Base-by-base conservation (phyloP, 129 eudicot species). In the Helianthus annuus region DNA sequence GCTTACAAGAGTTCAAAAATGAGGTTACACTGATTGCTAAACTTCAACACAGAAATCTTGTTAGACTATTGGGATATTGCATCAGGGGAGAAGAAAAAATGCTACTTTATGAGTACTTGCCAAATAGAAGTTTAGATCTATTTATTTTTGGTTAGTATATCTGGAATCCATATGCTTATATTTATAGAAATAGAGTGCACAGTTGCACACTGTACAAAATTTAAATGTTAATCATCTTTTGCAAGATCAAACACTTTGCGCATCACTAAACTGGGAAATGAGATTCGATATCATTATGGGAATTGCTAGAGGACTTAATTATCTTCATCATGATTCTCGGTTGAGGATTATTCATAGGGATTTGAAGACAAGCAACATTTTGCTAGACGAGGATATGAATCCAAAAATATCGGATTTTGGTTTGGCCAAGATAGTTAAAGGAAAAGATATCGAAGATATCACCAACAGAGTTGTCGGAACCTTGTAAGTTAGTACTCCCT, bases 391-490 rank as follows among this genome's bases (percentile, higher is more conserved):
- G 54, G 78, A 78, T 19, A 72, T 78, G 82, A 78, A 66, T 66
- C 82, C 78, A 11, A 78, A 72, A 54, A 78, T 78, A 56, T 78
- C 82, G 2, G 82, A 78, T 66, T 78, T 72, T 72, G 82, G 78
- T 13, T 78, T 78, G 64, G 78, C 83, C 16, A 66, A 61, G 69
- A 72, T 78, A 40, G 83, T 79, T 56, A 58, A 65, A 71, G 73
- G 82, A 42, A 78, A 53, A 71, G 82, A 71, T 9, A 78, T 70
- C 39, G 72, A 78, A 78, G 69, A 72, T 10, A 78, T 44, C 61
- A 71, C 80, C 63, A 66, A 46, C 38, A 68, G 80, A 70, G 66
- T 78, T 64, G 72, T 78, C 16, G 78, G 82, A 46, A 78, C 78
- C 54, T 78, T 71, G 82, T 78, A 65, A 71, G 73, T 71, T 52